These are phyloP conservation scores for Ogataea nakhonphanomensis DNA, from an alignment of 805 yeast genomes.

Conservation along the genomic window DNA sequence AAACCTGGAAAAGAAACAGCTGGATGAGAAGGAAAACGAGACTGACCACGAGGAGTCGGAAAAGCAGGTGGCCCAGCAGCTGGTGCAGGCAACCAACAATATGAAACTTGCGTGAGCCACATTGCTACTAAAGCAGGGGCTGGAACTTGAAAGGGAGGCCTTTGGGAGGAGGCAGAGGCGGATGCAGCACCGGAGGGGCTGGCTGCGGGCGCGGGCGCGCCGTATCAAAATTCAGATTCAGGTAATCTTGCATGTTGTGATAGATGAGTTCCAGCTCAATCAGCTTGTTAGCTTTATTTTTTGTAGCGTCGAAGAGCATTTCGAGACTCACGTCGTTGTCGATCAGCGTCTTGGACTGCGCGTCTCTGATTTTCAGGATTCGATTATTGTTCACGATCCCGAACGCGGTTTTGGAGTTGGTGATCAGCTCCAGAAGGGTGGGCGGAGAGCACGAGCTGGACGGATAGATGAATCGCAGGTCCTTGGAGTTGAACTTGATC, in stretches of 20 bases:
- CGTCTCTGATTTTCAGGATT: slow-evolving; percentile 36
- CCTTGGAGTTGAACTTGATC: slow-evolving; percentile 50
- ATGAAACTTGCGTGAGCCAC: slow-evolving; percentile 13
- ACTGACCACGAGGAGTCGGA: slow-evolving; percentile 10
- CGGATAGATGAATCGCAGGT: slow-evolving; percentile 63
- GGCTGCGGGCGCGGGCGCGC: slow-evolving; percentile 11
- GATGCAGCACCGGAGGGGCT: slow-evolving; percentile 6
- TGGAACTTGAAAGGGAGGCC: slow-evolving; percentile 28
- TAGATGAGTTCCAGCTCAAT: slow-evolving; percentile 40
- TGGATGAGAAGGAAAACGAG: slow-evolving; percentile 9
- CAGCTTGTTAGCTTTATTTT: slow-evolving; percentile 26
- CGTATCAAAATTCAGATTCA: slow-evolving; percentile 28
- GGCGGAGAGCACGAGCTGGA: slow-evolving; percentile 73
- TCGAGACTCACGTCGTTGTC: slow-evolving; percentile 47
- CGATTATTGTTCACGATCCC: slow-evolving; percentile 41
- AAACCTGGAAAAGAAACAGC: slow-evolving; percentile 13
- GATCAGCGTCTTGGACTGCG: slow-evolving; percentile 30
- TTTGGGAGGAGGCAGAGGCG: slow-evolving; percentile 12
- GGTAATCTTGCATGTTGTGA: slow-evolving; percentile 27
- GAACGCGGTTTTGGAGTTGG: slow-evolving; percentile 74
- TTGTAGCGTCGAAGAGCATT: slow-evolving; percentile 35
- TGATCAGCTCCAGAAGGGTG: slow-evolving; percentile 68
- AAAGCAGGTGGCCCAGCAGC: slow-evolving; percentile 28
- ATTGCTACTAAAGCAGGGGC: slow-evolving; percentile 23
- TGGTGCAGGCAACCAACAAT: slow-evolving; percentile 21